Conservation (phyloP, 768 basidiomycete species). For the Strobilomyces confusus region DNA sequence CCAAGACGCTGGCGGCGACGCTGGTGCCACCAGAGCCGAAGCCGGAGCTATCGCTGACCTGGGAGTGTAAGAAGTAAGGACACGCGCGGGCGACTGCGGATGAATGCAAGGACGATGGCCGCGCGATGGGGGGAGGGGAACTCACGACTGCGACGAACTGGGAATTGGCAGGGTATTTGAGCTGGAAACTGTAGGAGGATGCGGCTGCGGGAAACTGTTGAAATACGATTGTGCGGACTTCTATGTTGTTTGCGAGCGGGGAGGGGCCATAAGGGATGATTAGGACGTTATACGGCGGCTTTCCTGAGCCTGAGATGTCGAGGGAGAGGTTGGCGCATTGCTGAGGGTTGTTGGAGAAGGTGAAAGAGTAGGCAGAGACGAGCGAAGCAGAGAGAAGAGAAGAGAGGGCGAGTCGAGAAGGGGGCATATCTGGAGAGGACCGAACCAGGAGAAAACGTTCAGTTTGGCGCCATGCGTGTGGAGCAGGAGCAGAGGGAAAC, state of each 20-base stretch:
- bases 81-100: not conserved
- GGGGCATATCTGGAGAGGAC: constrained; percentile 10
- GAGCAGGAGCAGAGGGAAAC: not conserved
- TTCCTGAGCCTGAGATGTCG: constrained; percentile 54
- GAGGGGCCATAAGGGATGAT: constrained; percentile 65
- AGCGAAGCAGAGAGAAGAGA: constrained; percentile 26
- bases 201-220: constrained; percentile 44
- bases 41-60: constrained; percentile 57
- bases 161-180: constrained; percentile 62
- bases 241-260: constrained; percentile 56
- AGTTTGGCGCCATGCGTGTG: constrained; percentile 8
- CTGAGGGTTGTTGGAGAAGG: constrained; percentile 43
- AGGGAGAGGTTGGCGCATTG: constrained; percentile 68
- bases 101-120: not conserved
- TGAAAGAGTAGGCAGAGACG: constrained; percentile 40
- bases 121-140: constrained; percentile 11
- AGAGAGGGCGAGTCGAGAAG: constrained; percentile 2
- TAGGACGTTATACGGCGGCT: constrained; percentile 64
- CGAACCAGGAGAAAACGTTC: not conserved
- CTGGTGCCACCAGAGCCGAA: constrained; percentile 79
- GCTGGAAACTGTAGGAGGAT: constrained; percentile 45
- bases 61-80: not conserved
- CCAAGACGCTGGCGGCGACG: constrained; percentile 52
- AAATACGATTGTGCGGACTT: constrained; percentile 59
- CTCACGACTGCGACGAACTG: constrained; percentile 76